A percentile compares a stretch with the other conserved stretches of the same genome.
Conservation (phyloP, 345 rosid genomes). For the Citropsis articulata region DNA sequence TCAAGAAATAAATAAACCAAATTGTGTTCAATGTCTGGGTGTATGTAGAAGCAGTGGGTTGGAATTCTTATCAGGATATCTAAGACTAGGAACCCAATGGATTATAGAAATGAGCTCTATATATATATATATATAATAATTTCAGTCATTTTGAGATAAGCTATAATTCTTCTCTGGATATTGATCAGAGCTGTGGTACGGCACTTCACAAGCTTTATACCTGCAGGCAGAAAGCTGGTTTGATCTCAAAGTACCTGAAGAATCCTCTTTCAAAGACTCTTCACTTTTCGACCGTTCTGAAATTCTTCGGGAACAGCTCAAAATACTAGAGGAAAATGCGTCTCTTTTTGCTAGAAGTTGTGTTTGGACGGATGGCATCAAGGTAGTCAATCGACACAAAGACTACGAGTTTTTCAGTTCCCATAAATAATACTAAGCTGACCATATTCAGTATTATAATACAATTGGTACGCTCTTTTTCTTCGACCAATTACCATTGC, state of each 20-base stretch:
- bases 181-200: not conserved
- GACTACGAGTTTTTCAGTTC: slow-evolving; percentile 25
- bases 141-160: not conserved
- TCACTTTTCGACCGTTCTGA: not conserved
- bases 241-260: slow-evolving; percentile 1
- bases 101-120: not conserved
- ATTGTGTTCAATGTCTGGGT: not conserved
- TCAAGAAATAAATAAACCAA: not conserved
- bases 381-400: slow-evolving; percentile 8
- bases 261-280: not conserved
- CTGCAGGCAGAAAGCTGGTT: slow-evolving; percentile 34
- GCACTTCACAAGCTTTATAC: not conserved
- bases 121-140: too few species aligned
- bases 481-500: not conserved
- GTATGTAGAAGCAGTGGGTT: not conserved
- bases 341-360: slow-evolving; percentile 15
- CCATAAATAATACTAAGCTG: not conserved
- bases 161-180: not conserved
- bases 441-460: not conserved
- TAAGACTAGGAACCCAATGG: not conserved
- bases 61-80: not conserved
- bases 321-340: slow-evolving; percentile 20
- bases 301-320: slow-evolving; percentile 15
- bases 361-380: slow-evolving; percentile 13
- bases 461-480: not conserved